Base-by-base conservation (phyloP, 2,329 filamentous ascomycete genomes). In the Cercospora nicotianae region DNA sequence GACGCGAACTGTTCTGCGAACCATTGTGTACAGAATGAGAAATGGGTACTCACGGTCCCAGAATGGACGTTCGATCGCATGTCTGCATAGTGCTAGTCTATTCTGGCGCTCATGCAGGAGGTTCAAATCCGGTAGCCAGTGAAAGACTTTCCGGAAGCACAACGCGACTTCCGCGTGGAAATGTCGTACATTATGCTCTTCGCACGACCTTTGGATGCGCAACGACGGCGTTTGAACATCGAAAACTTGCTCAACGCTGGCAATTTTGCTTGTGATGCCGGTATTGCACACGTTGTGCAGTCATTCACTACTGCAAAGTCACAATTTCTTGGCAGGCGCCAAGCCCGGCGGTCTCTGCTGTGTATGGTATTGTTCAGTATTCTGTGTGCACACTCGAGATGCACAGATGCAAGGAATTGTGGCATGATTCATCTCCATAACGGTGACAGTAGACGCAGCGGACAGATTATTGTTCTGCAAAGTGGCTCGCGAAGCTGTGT, bases 221-320 rank as follows among this genome's bases (percentile, higher is more conserved):
- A 64, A 45, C 51, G 62, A 26, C n/a, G 51, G 10, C 60, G 33
- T 57, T 30, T 42, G 18, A 64, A 64, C 36, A 26, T 42, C 31
- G 28, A 9, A 33, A 53, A 55, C 45, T 53, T 45, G 53, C 36
- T 33, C 62, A 64, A 58, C 62, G 51, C 20, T 45, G 18, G 33
- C 26, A 64, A 64, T 64, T 23, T 64, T 64, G 62, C 62, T 28
- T 64, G 12, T 26, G 12, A 58, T 64, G 51, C 62, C 51, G 62
- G 62, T 64, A 39, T 58, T 58, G 51, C 55, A 36, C 55, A 33
- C 55, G 55, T 36, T 33, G 31, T 36, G 31, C 55, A 59, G n/a
- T 36, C 28, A 36, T 36, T 59, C 30, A 58, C 55, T 31, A 23
- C 3, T 36, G 28, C 30, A 33, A 18, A 36, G 31, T 36, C 55